phyloP scores from a whole-genome alignment of 345 rosid species.

The Cardamine occulta region DNA sequence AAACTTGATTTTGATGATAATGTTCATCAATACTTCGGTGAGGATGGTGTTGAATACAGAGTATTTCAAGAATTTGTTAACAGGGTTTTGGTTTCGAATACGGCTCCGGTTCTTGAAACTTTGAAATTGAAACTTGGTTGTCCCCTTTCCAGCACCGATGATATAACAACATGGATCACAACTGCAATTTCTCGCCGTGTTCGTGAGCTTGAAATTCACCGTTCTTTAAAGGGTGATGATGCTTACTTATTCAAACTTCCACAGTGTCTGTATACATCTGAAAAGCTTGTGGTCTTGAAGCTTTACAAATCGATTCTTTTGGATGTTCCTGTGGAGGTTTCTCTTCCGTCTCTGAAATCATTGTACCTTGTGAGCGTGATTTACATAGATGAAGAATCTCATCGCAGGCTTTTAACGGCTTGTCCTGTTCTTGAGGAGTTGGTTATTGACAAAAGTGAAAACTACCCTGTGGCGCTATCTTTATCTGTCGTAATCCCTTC shows the following conservation, averaged over 20 bases:
- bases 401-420: neutral
- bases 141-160: neutral
- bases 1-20: slow-evolving; percentile 1
- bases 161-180: slow-evolving; percentile 9
- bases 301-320: neutral
- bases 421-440: slow-evolving; percentile 13
- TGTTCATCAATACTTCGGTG: neutral
- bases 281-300: neutral
- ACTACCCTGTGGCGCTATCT: neutral
- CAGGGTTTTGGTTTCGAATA: neutral
- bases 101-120: slow-evolving; percentile 7
- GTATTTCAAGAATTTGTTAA: neutral
- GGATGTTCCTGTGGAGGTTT: slow-evolving; percentile 11
- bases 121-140: neutral
- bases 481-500: neutral
- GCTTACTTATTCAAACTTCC: neutral
- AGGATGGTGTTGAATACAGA: neutral
- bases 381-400: neutral
- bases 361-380: neutral
- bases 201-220: neutral
- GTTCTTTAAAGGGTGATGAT: neutral
- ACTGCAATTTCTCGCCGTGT: neutral
- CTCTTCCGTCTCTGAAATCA: neutral
- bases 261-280: neutral
- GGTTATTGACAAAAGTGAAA: neutral